Evolutionary conservation across 2,329 filamentous ascomycete genomes (phyloP).

Genomic region (Pestalotiopsis sp.): DNA sequence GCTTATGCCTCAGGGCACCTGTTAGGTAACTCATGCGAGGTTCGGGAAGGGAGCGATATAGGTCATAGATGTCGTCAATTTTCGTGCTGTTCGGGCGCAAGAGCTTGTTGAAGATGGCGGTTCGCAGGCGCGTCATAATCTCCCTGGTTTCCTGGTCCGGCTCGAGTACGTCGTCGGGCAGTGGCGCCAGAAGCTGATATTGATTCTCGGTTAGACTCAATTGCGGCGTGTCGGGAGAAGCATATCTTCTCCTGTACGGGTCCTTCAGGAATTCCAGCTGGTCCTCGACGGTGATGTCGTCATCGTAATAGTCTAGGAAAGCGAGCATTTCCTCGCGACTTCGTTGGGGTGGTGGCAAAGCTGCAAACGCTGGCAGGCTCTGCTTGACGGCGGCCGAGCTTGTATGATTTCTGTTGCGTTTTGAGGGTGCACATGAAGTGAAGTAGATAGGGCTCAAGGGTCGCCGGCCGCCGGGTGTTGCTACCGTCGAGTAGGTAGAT

Average conservation of each 20-base stretch:
- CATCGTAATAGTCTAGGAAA: slow-evolving; percentile 51
- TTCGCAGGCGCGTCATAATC: slow-evolving; percentile 41
- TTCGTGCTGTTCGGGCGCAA: slow-evolving; percentile 42
- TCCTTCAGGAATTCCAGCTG: slow-evolving; percentile 55
- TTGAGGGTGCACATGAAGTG: slow-evolving; percentile 19
- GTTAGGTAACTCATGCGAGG: slow-evolving; percentile 54
- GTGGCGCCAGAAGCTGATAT: slow-evolving; percentile 52
- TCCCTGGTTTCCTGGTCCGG: slow-evolving; percentile 37
- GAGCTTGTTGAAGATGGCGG: slow-evolving; percentile 42
- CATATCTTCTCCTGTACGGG: slow-evolving; percentile 57
- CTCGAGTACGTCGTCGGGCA: slow-evolving; percentile 40
- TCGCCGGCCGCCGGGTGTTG: slow-evolving; percentile 19
- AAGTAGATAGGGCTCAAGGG: slow-evolving; percentile 23
- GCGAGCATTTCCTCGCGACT: slow-evolving; percentile 50
- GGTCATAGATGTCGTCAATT: slow-evolving; percentile 48
- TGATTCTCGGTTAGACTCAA: slow-evolving; percentile 52
- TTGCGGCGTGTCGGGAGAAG: slow-evolving; percentile 49
- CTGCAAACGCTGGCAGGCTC: background rate
- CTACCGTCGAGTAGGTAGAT: slow-evolving; percentile 22
- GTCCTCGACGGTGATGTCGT: slow-evolving; percentile 52
- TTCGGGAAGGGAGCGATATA: slow-evolving; percentile 54
- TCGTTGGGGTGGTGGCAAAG: slow-evolving; percentile 2
- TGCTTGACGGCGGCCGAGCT: slow-evolving; percentile 12
- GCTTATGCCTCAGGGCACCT: slow-evolving; percentile 56
- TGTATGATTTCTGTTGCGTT: slow-evolving; percentile 27